Conservation (phyloP, 208 protist genomes). For the Leishmania gerbilli region DNA sequence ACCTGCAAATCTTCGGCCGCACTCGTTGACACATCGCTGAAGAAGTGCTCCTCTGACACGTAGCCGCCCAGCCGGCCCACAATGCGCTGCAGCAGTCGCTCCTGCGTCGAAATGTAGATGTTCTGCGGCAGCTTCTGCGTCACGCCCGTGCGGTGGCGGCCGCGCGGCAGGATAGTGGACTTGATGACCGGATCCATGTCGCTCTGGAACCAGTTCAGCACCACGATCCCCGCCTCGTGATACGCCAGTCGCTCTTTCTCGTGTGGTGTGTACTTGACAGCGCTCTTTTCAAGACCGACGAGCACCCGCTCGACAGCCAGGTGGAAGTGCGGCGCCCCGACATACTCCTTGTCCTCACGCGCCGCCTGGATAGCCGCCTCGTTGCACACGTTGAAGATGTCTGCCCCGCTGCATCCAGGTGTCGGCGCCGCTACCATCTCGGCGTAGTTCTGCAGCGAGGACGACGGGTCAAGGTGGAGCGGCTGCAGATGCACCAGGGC, state of each 20-base stretch:
- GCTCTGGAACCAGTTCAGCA: constrained; percentile 91
- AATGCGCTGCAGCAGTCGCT: constrained; percentile 61
- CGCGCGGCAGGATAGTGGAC: constrained; percentile 83
- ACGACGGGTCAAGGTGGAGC: constrained; percentile 70
- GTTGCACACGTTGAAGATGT: constrained; percentile 98
- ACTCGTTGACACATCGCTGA: constrained; percentile 91
- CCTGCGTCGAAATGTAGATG: constrained; percentile 81
- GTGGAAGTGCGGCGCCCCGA: constrained; percentile 91
- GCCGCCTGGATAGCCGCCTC: constrained; percentile 97
- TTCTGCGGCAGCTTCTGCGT: constrained; percentile 84
- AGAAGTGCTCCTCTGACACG: constrained; percentile 96
- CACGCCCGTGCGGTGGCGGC: constrained; percentile 70
- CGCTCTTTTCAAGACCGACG: constrained; percentile 95
- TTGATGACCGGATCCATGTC: constrained; percentile 94
- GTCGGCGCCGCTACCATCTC: constrained; percentile 82
- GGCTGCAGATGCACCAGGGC: constrained; percentile 93
- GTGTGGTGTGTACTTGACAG: constrained; percentile 63
- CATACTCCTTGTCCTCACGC: constrained; percentile 63
- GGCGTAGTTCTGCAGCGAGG: constrained; percentile 47
- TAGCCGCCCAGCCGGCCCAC: constrained; percentile 90
- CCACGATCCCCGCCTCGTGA: constrained; percentile 94
- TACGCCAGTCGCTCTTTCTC: constrained; percentile 91
- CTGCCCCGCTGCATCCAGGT: constrained; percentile 96
- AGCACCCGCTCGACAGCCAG: constrained; percentile 95
- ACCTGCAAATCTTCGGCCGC: constrained; percentile 86